Base-by-base conservation (phyloP, 345 rosid genomes). In the Salix suchowensis region DNA sequence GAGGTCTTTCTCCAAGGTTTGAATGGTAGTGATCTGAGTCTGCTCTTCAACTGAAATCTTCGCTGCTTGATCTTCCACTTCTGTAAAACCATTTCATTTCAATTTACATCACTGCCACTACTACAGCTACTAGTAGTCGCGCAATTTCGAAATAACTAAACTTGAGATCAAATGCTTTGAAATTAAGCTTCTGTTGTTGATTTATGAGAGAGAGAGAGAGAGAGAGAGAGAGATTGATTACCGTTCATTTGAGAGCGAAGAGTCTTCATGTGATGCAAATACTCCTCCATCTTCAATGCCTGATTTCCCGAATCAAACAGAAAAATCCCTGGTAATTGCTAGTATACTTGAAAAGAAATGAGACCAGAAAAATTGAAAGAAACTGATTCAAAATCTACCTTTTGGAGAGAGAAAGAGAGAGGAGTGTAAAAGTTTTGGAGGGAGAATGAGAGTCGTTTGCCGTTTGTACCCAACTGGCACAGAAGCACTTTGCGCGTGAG, bases 181-280 rank as follows among this genome's bases (percentile, higher is more conserved):
- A 16, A 30, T 12, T 21, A 2, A 37, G 15, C 40, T 8, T 28
- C 4, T 3, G 19, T 30, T 65, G 40, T 9, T 8, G 7, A 28
- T 26, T 62, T 58, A n/a, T n/a, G n/a, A n/a, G n/a, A n/a, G 24
- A 24, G 24, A 24, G 48, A 65, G 26, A 32, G 34, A 32, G 19
- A 21, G 36, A 40, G 65, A 70, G 40, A 46, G 68, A 2, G 50
- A 3, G 50, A 44, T 44, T 44, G 16, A 44, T 44, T 76, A 86
- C 97, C 98, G 76, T 86, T 90, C 90, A 94, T 91, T 72, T 91
- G 97, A 75, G 88, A 91, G 13, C 91, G 92, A 23, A 94, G 86
- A 78, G 91, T 83, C 88, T 81, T 89, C 92, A 90, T 85, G 84
- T 83, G 82, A 87, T 91, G 92, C 86, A 92, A 84, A 67, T 92